Evolutionary conservation across 768 basidiomycete genomes (phyloP).

Genomic region (Collybia nuda): DNA sequence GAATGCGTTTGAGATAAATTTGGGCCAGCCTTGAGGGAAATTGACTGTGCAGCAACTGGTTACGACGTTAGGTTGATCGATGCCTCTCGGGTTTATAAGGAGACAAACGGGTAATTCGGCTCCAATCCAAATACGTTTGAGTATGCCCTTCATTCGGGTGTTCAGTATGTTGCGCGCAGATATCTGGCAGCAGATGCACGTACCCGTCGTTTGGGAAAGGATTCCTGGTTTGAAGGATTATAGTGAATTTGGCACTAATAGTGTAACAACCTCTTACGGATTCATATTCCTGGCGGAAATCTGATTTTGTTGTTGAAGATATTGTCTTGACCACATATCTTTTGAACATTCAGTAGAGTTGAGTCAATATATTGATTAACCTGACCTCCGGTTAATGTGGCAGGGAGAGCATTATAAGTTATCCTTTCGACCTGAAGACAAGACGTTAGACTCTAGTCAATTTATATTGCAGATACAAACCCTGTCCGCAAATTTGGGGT

Average conservation of each 20-base stretch:
- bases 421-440: slow-evolving; percentile 39
- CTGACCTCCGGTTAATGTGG: slow-evolving; percentile 42
- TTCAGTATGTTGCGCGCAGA: no score
- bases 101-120: slow-evolving; percentile 44
- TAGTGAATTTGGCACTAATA: background rate
- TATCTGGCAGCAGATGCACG: slow-evolving; percentile 20
- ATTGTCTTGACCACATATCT: slow-evolving; percentile 63
- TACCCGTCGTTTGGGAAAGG: slow-evolving; percentile 55
- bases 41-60: slow-evolving; percentile 48
- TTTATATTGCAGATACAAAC: slow-evolving; percentile 1
- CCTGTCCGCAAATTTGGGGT: slow-evolving; percentile 26
- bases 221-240: slow-evolving; percentile 29
- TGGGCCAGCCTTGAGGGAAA: slow-evolving; percentile 52
- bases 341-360: background rate
- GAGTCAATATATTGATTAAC: slow-evolving; percentile 16
- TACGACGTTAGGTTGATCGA: background rate
- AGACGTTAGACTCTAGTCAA: background rate
- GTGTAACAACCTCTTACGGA: slow-evolving; percentile 27
- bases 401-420: slow-evolving; percentile 50
- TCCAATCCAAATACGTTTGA: slow-evolving; percentile 48
- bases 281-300: slow-evolving; percentile 56
- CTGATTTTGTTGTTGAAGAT: slow-evolving; percentile 60
- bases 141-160: slow-evolving; percentile 29
- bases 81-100: background rate
- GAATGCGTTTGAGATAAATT: slow-evolving; percentile 50